Evolutionary conservation across 306 rosid genomes (phyloP).

Genomic region (Malus fusca): DNA sequence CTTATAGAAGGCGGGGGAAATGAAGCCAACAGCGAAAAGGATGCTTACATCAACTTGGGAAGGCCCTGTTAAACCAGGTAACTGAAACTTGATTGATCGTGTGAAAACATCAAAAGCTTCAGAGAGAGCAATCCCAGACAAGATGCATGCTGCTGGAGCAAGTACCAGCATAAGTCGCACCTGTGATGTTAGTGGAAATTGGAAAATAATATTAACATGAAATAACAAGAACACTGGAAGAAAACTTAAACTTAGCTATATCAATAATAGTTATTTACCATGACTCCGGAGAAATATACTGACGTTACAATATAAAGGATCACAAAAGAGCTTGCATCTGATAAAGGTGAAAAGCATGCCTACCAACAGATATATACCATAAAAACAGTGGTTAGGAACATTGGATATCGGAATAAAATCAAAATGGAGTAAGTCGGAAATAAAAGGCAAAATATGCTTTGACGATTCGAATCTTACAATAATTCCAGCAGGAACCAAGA

Average conservation of each 20-base stretch:
- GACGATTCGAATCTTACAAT: conserved; percentile 41
- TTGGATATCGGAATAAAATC: conserved; percentile 1
- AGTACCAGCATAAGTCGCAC: conserved; percentile 97
- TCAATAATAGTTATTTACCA: conserved; percentile 53
- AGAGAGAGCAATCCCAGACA: conserved; percentile 98
- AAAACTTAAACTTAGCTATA: conserved; percentile 3
- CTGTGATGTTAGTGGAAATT: conserved; percentile 36
- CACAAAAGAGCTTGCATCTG: conserved; percentile 96
- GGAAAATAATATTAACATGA: conserved; percentile 15
- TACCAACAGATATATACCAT: conserved; percentile 32
- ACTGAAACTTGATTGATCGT: conserved; percentile 84
- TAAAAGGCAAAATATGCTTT: background rate
- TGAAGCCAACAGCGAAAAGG: conserved; percentile 9
- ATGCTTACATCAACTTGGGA: conserved; percentile 47
- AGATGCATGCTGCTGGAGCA: conserved; percentile 98
- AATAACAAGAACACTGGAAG: conserved; percentile 5
- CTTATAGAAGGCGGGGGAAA: conserved; percentile 10
- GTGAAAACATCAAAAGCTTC: conserved; percentile 94
- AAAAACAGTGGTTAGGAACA: conserved; percentile 9
- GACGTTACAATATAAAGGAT: conserved; percentile 79
- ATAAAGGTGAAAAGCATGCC: conserved; percentile 92
- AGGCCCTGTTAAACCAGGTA: conserved; percentile 42
- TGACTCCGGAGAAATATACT: conserved; percentile 96
- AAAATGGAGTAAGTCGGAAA: background rate
- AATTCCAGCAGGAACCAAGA: conserved; percentile 97